Evolutionary conservation across 2,329 filamentous ascomycete genomes (phyloP).

Genomic region (Aspergillus arachidicola): DNA sequence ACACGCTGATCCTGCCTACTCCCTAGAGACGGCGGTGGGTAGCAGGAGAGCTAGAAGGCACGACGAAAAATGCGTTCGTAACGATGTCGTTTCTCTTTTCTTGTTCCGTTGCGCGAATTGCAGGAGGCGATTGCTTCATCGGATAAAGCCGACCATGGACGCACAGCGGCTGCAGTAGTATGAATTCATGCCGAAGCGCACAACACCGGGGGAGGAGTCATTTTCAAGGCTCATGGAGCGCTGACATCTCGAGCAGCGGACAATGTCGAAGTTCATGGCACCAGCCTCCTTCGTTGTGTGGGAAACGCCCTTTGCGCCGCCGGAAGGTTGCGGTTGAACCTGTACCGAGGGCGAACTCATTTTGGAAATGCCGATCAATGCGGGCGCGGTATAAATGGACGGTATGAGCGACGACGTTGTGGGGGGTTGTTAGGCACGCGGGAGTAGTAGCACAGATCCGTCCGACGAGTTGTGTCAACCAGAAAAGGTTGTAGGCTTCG

Average conservation of each 20-base stretch:
- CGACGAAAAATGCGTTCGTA: constrained; percentile 9
- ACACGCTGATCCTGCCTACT: constrained; percentile 1
- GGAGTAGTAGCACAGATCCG: not conserved
- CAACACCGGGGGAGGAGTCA: constrained; percentile 38
- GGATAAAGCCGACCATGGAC: constrained; percentile 46
- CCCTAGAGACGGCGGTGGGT: not conserved
- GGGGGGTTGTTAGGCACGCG: not conserved
- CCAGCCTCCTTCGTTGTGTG: constrained; percentile 28
- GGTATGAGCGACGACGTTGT: constrained; percentile 2
- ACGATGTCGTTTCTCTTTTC: constrained; percentile 9
- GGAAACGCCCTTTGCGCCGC: constrained; percentile 25
- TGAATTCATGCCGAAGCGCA: constrained; percentile 53
- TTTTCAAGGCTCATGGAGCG: constrained; percentile 48
- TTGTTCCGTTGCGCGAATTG: not conserved
- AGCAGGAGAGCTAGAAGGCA: constrained; percentile 5
- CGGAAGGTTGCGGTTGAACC: constrained; percentile 33
- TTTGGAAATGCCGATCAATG: constrained; percentile 10
- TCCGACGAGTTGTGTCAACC: not conserved
- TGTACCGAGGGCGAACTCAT: constrained; percentile 44
- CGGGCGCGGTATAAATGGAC: not conserved
- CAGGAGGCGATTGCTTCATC: constrained; percentile 30
- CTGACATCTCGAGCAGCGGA: constrained; percentile 53
- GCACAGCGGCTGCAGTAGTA: constrained; percentile 53
- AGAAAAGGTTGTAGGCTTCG: not conserved
- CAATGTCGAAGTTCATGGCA: constrained; percentile 40